Conservation (phyloP, 2,329 filamentous ascomycete species). For the Diaporthe destruens region DNA sequence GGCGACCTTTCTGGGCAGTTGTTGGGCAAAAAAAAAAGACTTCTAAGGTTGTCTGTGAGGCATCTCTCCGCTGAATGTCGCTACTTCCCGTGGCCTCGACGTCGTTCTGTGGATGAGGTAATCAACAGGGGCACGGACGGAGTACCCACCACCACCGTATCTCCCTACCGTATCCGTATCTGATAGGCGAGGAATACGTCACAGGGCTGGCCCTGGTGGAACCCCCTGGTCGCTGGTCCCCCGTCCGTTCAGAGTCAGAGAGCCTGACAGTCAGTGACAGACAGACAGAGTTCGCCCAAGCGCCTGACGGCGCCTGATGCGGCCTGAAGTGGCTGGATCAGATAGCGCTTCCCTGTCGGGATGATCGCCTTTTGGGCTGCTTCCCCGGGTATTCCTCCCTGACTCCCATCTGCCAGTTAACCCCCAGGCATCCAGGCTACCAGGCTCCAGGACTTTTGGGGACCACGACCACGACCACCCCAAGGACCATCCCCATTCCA, state of each 20-base stretch:
- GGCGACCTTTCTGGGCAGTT: neutral
- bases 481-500: conserved; percentile 24
- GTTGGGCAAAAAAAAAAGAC: neutral
- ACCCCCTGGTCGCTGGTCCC: neutral
- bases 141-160: neutral
- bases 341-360: conserved; percentile 20
- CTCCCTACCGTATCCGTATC: conserved; percentile 2
- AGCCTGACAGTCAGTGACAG: too few species aligned
- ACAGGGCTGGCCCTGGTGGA: conserved; percentile 22
- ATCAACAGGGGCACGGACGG: neutral
- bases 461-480: neutral
- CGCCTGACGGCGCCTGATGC: conserved; percentile 16
- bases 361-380: conserved; percentile 29
- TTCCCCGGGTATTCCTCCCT: conserved; percentile 12
- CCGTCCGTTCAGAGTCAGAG: conserved; percentile 7
- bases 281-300: neutral
- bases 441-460: neutral
- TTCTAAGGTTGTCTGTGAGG: too few species aligned
- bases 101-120: conserved; percentile 14
- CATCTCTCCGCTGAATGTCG: neutral
- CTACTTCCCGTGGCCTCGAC: neutral
- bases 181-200: neutral
- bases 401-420: neutral
- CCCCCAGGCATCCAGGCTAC: neutral
- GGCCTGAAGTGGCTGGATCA: neutral